Evolutionary conservation across 768 basidiomycete species (phyloP).

Genomic region (Trametopsis cervina): DNA sequence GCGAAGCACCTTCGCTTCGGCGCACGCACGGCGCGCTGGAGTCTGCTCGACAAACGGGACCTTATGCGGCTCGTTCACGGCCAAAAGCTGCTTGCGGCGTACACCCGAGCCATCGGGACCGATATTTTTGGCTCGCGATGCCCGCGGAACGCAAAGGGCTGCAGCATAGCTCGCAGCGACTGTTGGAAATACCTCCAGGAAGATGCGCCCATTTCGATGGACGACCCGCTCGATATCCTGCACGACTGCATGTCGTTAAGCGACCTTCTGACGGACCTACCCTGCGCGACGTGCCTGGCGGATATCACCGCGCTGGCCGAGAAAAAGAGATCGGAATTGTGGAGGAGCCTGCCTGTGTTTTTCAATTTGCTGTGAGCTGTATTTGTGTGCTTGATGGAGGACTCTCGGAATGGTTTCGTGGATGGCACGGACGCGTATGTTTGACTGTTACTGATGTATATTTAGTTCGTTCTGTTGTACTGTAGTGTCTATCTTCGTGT

Average conservation of each 20-base stretch:
- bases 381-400: background rate
- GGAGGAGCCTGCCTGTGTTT: constrained; percentile 23
- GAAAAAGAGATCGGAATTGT: constrained; percentile 23
- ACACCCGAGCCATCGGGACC: constrained; percentile 24
- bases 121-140: constrained; percentile 23
- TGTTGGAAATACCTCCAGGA: constrained; percentile 28
- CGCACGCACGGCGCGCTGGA: constrained; percentile 24
- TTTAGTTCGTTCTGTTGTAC: background rate
- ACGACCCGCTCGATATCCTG: constrained; percentile 25
- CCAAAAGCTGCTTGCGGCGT: constrained; percentile 22
- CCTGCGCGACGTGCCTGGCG: constrained; percentile 19
- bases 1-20: constrained; percentile 26
- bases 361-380: constrained; percentile 18
- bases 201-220: constrained; percentile 25
- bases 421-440: background rate
- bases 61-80: constrained; percentile 25
- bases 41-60: constrained; percentile 22
- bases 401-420: background rate
- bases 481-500: background rate
- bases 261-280: constrained; percentile 22
- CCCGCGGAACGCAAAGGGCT: constrained; percentile 19
- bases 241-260: constrained; percentile 22
- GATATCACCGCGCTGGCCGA: constrained; percentile 21
- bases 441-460: too few species aligned
- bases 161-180: constrained; percentile 21